These are phyloP conservation scores for Ganoderma lucidum DNA, from an alignment of 1,284 basidiomycete genomes.

Conservation along the genomic window DNA sequence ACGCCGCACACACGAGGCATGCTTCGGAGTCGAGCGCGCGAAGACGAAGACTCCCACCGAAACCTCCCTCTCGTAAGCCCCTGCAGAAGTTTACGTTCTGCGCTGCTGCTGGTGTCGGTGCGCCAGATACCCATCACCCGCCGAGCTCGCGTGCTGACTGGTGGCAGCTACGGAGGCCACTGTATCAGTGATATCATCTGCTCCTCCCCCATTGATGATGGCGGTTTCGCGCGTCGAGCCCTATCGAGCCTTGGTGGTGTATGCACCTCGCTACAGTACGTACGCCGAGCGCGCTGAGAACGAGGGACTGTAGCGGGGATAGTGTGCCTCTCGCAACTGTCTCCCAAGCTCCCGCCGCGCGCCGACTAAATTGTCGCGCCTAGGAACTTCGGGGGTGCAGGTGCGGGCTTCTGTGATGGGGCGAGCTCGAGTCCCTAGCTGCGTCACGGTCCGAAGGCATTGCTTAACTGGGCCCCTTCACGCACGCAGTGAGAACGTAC, in stretches of 20 bases:
- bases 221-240: not conserved
- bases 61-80: not conserved
- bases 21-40: not conserved
- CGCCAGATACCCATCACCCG: not conserved
- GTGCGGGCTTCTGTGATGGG: not conserved
- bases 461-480: not conserved
- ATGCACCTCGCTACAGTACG: not conserved
- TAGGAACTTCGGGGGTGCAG: not conserved
- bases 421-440: not conserved
- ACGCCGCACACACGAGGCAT: not conserved
- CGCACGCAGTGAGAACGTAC: not conserved
- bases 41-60: not conserved
- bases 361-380: not conserved
- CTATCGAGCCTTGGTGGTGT: not conserved
- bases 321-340: constrained; percentile 3
- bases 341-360: constrained; percentile 1
- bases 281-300: not conserved
- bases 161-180: not conserved
- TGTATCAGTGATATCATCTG: not conserved
- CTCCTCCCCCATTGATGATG: constrained; percentile 1
- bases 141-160: not conserved
- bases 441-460: not conserved
- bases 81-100: not conserved
- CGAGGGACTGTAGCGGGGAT: not conserved
- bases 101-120: not conserved